Conservation (phyloP, 306 rosid genomes). For the Pterocarpus santalinus region DNA sequence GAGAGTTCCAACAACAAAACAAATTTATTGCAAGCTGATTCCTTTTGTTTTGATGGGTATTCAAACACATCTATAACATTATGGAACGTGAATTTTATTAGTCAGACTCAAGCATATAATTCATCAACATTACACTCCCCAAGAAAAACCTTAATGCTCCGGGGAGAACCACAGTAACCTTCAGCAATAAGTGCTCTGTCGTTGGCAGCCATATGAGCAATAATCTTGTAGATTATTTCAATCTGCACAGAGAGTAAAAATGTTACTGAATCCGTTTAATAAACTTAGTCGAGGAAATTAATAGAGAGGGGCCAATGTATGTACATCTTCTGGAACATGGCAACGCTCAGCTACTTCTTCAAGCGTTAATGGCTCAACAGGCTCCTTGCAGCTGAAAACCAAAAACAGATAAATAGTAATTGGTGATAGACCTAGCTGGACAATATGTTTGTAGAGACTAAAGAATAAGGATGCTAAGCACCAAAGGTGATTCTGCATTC, state of each 20-base stretch:
- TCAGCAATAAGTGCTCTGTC: constrained; percentile 92
- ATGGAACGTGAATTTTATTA: constrained; percentile 28
- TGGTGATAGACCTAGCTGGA: not conserved
- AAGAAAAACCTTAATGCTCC: constrained; percentile 82
- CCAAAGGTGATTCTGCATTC: not conserved
- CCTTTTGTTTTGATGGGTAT: constrained; percentile 44
- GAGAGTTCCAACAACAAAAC: constrained; percentile 41
- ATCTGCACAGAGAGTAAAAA: constrained; percentile 55
- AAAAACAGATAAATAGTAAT: constrained; percentile 12
- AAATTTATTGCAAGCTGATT: constrained; percentile 45
- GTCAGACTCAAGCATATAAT: constrained; percentile 55
- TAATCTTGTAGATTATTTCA: constrained; percentile 83
- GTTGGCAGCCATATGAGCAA: constrained; percentile 90
- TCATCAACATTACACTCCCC: constrained; percentile 83
- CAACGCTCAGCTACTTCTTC: constrained; percentile 57
- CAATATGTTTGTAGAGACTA: not conserved
- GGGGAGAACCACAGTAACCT: constrained; percentile 86
- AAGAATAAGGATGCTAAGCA: not conserved
- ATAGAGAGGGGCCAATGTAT: not conserved
- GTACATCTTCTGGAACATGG: constrained; percentile 81
- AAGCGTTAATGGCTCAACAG: constrained; percentile 53
- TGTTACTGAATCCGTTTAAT: constrained; percentile 10
- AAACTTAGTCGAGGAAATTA: constrained; percentile 15
- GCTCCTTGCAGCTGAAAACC: constrained; percentile 61
- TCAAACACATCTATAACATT: constrained; percentile 35